Percentiles rank a stretch among this genome's conserved stretches.
These are phyloP conservation scores for Lophiostoma macrostomum DNA, from an alignment of 495 filamentous ascomycete genomes.

Conservation along the genomic window DNA sequence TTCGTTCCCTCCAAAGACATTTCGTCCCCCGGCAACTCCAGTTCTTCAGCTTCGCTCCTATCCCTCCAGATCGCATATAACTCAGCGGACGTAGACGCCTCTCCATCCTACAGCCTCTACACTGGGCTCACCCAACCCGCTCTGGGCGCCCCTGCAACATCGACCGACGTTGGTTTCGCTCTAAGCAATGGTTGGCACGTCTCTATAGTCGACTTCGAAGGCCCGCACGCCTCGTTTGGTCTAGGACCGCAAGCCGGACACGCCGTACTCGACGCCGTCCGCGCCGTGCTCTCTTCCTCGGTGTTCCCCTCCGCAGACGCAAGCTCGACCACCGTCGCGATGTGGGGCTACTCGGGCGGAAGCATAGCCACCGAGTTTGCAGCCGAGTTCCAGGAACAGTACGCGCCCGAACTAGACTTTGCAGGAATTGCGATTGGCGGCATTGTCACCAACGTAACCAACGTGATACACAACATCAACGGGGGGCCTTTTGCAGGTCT, in stretches of 20 bases:
- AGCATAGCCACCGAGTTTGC: constrained; percentile 54
- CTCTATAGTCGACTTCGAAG: constrained; percentile 50
- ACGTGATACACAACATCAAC: constrained; percentile 30
- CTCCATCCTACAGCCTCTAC: constrained; percentile 36
- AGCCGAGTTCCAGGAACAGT: constrained; percentile 49
- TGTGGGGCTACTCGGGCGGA: constrained; percentile 61
- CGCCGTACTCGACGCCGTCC: constrained; percentile 48
- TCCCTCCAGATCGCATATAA: constrained; percentile 51
- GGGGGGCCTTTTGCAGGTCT: constrained; percentile 22
- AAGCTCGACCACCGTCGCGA: constrained; percentile 1
- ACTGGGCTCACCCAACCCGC: constrained; percentile 37
- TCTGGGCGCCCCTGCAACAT: constrained; percentile 26
- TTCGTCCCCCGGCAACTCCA: constrained; percentile 2
- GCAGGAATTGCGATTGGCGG: constrained; percentile 52
- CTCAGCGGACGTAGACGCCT: constrained; percentile 38
- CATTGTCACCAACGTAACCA: constrained; percentile 38
- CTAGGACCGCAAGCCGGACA: constrained; percentile 45
- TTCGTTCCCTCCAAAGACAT: constrained; percentile 40
- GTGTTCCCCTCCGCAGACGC: background rate
- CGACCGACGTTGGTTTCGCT: background rate
- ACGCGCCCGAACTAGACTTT: constrained; percentile 55
- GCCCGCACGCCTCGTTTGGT: constrained; percentile 43
- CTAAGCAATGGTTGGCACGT: constrained; percentile 47
- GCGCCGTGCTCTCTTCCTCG: constrained; percentile 41
- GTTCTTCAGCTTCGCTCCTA: constrained; percentile 32